Evolutionary conservation across 169 alveolate species (phyloP), one percentile per base, ranked within the genome.

Genomic region (Ichthyophthirius multifiliis): DNA sequence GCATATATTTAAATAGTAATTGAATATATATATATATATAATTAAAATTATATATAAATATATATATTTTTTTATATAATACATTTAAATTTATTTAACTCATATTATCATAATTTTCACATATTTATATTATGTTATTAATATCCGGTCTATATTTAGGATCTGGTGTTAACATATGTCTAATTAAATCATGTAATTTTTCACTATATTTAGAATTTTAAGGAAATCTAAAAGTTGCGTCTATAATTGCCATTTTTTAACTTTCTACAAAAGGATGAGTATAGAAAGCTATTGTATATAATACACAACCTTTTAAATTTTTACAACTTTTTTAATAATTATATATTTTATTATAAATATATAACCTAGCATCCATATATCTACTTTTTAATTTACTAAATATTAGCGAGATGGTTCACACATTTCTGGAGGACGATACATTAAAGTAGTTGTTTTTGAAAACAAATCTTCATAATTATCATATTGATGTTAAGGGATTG

Each of bases 341-440:
- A 20, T 18, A 15, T 47, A 15, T 0, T 47, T 4, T 15, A 47
- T 47, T n/a, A 9, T 41, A 9, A 63, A 63, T 2, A 12, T 63
- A 13, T 67, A 37, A 67, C 99, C 98, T 30, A 96, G 76, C 94
- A 91, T 92, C 99, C 98, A 96, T 13, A 91, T 64, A 78, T 96
- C 98, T 1, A 91, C 97, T 89, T 95, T 91, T 7, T 81, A 75
- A 63, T 91, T 87, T 18, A 96, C 94, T 39, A 75, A 87, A 37
- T 75, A 78, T 65, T 88, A 76, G 9, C 83, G 64, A 76, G 92
- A 92, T 41, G 91, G 87, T 82, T 96, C 99, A 35, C 91, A 88
- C 95, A 96, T 89, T 83, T 96, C 98, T 1, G 99, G 99, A 10
- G 99, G 98, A 41, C 97, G 65, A 75, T 95, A 95, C 90, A 93